Conservation (phyloP, 1,284 basidiomycete genomes). For the Lentinula novae-zelandiae region DNA sequence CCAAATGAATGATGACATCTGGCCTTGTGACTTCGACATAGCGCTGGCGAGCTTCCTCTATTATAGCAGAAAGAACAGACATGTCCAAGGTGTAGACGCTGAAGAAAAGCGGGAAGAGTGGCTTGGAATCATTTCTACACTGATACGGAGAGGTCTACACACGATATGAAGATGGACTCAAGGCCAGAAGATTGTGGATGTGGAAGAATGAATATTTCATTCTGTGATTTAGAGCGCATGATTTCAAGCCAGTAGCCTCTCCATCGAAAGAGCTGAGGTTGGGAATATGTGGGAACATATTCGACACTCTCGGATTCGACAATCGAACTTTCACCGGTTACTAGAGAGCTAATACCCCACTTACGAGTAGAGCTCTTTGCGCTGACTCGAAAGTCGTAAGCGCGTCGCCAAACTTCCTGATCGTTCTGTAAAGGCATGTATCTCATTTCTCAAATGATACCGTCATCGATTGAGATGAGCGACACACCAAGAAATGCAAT, state of each 20-base stretch:
- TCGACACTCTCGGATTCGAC: slow-evolving; percentile 28
- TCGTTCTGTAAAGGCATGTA: slow-evolving; percentile 31
- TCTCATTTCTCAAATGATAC: not conserved
- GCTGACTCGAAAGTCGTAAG: slow-evolving; percentile 41
- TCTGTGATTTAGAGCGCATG: slow-evolving; percentile 15
- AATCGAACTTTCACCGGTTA: not conserved
- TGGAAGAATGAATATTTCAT: slow-evolving; percentile 14
- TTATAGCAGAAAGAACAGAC: slow-evolving; percentile 37
- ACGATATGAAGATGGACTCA: slow-evolving; percentile 17
- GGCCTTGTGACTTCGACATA: slow-evolving; percentile 42
- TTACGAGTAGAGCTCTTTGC: slow-evolving; percentile 39
- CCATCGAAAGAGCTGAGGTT: slow-evolving; percentile 46
- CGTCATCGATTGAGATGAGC: too few relatives aligned
- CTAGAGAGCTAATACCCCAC: slow-evolving; percentile 32
- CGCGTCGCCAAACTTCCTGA: slow-evolving; percentile 45
- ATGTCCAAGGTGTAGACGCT: slow-evolving; percentile 48
- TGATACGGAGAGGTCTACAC: slow-evolving; percentile 5
- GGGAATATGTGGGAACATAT: slow-evolving; percentile 42
- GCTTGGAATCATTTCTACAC: not conserved
- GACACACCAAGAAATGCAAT: slow-evolving; percentile 38
- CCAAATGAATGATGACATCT: slow-evolving; percentile 41
- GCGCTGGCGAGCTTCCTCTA: slow-evolving; percentile 39
- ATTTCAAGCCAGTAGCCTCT: slow-evolving; percentile 48
- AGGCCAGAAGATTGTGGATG: slow-evolving; percentile 21
- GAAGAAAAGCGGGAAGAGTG: not conserved